phyloP scores from a whole-genome alignment of 2,329 filamentous ascomycete genomes.

The Apiospora kogelbergensis region DNA sequence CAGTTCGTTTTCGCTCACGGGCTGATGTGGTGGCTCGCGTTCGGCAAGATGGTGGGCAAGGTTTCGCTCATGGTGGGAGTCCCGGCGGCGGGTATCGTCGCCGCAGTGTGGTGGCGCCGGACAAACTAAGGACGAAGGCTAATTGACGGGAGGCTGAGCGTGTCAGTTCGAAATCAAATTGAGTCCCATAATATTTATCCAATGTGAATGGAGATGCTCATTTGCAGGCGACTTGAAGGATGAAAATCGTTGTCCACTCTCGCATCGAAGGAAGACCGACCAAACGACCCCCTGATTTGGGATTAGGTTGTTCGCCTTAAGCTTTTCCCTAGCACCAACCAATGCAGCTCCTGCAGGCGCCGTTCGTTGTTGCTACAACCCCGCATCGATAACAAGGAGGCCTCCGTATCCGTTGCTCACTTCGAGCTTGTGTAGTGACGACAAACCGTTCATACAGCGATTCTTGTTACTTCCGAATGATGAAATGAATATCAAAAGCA shows the following conservation, averaged over 20 bases:
- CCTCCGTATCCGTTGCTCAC: not conserved
- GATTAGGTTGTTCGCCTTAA: not conserved
- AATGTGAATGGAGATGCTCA: too few species aligned
- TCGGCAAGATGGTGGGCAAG: constrained; percentile 1
- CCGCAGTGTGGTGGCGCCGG: not conserved
- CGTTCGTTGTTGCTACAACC: not conserved
- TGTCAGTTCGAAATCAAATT: too few species aligned
- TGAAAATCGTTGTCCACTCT: too few species aligned
- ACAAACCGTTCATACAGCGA: too few species aligned
- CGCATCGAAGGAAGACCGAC: too few species aligned
- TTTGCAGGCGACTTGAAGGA: too few species aligned
- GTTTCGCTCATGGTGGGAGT: constrained; percentile 4
- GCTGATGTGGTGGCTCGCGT: not conserved
- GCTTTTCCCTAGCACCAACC: not conserved
- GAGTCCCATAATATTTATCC: too few species aligned
- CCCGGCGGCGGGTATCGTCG: not conserved
- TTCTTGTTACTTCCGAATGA: too few species aligned
- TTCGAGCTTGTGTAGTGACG: not conserved
- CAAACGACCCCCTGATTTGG: too few species aligned
- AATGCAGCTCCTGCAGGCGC: not conserved
- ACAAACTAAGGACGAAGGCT: not conserved
- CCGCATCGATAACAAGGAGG: not conserved
- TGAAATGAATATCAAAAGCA: too few species aligned
- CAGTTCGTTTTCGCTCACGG: not conserved
- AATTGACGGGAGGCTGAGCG: not conserved